Conservation (phyloP, 2,329 filamentous ascomycete genomes). For the Sporothrix curviconia region DNA sequence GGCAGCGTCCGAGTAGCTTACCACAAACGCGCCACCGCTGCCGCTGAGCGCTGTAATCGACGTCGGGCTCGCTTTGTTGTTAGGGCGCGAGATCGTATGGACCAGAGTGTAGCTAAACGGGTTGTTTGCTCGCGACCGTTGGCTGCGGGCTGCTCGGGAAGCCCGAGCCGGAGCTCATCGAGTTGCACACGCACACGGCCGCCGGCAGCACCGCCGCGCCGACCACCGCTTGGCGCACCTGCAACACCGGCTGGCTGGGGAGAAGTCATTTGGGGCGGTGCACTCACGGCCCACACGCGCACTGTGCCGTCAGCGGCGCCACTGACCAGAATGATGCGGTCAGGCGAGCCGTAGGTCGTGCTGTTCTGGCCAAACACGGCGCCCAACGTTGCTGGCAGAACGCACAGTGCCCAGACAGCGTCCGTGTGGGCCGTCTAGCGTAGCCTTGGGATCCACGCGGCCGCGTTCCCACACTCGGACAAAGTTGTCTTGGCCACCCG, state of each 20-base stretch:
- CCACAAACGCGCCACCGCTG: conserved; percentile 82
- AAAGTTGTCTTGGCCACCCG: conserved; percentile 87
- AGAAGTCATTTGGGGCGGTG: conserved; percentile 78
- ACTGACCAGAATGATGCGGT: conserved; percentile 83
- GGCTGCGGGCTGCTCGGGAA: conserved; percentile 88
- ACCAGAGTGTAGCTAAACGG: conserved; percentile 85
- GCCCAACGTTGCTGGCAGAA: conserved; percentile 76
- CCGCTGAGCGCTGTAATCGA: conserved; percentile 85
- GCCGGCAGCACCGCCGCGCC: conserved; percentile 51
- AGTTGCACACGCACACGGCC: conserved; percentile 82
- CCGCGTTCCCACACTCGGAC: conserved; percentile 94
- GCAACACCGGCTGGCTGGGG: conserved; percentile 57
- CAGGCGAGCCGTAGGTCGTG: conserved; percentile 68
- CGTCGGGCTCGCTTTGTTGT: conserved; percentile 69
- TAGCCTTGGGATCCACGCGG: conserved; percentile 89
- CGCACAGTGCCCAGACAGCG: conserved; percentile 91
- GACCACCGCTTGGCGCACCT: conserved; percentile 32
- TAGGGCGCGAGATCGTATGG: conserved; percentile 71
- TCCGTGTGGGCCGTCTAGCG: conserved; percentile 90
- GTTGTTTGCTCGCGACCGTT: conserved; percentile 72
- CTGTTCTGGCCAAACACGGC: conserved; percentile 71
- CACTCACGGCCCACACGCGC: conserved; percentile 89
- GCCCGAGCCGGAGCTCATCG: conserved; percentile 87
- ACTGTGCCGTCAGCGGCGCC: conserved; percentile 87
- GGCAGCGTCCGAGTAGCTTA: conserved; percentile 83